Base-by-base conservation (phyloP, 2,329 filamentous ascomycete species). In the Myriangium duriaei region DNA sequence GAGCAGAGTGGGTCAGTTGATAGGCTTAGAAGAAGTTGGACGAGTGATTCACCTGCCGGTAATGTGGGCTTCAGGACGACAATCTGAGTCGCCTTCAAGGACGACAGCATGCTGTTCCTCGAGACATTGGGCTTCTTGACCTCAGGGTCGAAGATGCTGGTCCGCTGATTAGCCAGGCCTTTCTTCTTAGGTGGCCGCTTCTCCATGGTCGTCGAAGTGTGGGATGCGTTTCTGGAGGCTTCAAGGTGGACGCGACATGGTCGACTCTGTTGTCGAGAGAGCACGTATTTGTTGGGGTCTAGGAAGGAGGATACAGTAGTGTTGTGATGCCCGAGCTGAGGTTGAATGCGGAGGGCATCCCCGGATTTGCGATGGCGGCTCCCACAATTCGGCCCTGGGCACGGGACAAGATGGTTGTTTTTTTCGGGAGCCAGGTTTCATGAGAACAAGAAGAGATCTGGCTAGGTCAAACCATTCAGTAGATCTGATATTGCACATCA, bases 21-120 rank as follows among this genome's bases (percentile, higher is more conserved):
- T 17, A 32, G 21, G 30, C 19, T 30, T 17, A 11, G 34, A 46
- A 11, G 17, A 19, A 29, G 26, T 17, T 34, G 34, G 32, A 36
- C 37, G 29, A 9, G 42, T 68, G 18, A 12, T 19, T 13, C 24
- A 86, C 83, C 83, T 58, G 84, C 86, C 45, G 88, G 88, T 21
- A 96, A 69, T 29, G 76, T 71, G 15, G 87, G 75, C 60, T 84
- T 86, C 28, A 74, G 71, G 40, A 83, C 77, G 42, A 87, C 66
- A 68, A 95, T 83, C 58, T 84, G 76, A 13, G 85, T 81, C 46
- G 79, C 79, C 53, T 80, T 81, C 50, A 96, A 67, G 31, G 83
- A 81, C 43, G 76, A 75, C 52, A 95, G 68, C 49, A 93, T 64
- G 58, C 74, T 50, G 42, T 54, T 53, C 30, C 47, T 50, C 9